phyloP scores from a whole-genome alignment of 2,329 filamentous ascomycete genomes.

The Botrytis porri region DNA sequence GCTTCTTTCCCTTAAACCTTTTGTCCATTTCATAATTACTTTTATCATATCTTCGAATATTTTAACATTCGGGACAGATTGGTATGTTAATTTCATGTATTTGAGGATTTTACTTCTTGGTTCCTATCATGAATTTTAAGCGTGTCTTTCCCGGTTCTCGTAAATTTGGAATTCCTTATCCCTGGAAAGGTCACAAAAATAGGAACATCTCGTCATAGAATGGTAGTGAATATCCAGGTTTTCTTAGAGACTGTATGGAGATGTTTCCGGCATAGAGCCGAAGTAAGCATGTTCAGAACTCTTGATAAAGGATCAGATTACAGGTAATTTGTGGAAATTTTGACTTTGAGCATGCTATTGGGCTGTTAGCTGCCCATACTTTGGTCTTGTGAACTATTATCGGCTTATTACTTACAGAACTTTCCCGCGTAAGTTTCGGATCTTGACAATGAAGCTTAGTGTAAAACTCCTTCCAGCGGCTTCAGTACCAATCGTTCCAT shows the following conservation, averaged over 20 bases:
- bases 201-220: not conserved
- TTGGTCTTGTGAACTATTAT: not conserved
- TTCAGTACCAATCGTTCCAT: not conserved
- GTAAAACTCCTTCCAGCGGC: not conserved
- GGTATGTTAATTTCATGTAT: not conserved
- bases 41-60: not conserved
- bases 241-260: not conserved
- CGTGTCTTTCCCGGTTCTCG: not conserved
- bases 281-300: not conserved
- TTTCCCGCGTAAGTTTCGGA: not conserved
- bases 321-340: not conserved
- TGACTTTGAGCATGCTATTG: not conserved
- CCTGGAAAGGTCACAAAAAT: rapidly evolving
- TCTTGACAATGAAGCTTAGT: not conserved
- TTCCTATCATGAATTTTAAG: not conserved
- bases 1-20: not conserved
- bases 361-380: not conserved
- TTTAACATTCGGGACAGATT: not conserved
- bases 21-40: not conserved
- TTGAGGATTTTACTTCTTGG: not conserved
- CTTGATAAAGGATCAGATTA: not conserved
- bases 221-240: not conserved
- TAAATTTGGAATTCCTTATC: not conserved
- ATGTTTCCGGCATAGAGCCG: not conserved
- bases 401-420: not conserved